Base-by-base conservation (phyloP, 2,329 filamentous ascomycete genomes). In the Fonsecaea multimorphosa region DNA sequence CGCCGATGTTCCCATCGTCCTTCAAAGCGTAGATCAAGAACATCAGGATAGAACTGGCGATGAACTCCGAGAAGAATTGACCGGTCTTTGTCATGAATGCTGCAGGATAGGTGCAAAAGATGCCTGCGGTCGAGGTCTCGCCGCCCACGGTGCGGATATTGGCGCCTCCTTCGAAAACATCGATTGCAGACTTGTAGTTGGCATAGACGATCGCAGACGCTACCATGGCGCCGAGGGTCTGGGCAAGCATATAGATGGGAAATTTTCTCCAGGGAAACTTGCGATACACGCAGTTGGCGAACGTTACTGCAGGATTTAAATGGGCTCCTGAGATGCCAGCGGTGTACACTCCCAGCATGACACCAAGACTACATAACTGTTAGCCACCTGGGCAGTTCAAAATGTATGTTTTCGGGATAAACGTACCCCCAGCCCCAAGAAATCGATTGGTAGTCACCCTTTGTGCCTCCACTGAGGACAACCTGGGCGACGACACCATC, bases 401-500 rank as follows among this genome's bases (percentile, higher is more conserved):
- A n/a, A 34, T 36, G 3, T 9, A 12, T 31, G 5, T 16, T 32
- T 9, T 4, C 2, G 22, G 12, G 31, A 22, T 31, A 49, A 9
- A 72, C 78, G 72, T 68, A 81, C 75, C 80, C 82, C 77, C 80
- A 83, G 27, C 82, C 80, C 80, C 82, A 84, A 27, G 77, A 79
- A 49, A 85, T 84, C 3, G 82, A 84, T 69, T 85, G 82, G 70
- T 84, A 85, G 65, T 79, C 74, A 9, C 80, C 79, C 63, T 79
- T 80, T 59, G 76, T 67, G n/a, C 71, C 74, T 49, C 74, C 69
- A 65, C 85, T 88, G 12, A 91, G 81, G 0, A 87, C 78, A 0
- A 90, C 88, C 75, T 91, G 89, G 2, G 89, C 89, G 22, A 91
- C 87, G 61, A 86, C 86, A n/a, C 87, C 89, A 67, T 91, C 85